Evolutionary conservation across 495 filamentous ascomycete genomes (phyloP).

Genomic region (Penicillium pulvis): DNA sequence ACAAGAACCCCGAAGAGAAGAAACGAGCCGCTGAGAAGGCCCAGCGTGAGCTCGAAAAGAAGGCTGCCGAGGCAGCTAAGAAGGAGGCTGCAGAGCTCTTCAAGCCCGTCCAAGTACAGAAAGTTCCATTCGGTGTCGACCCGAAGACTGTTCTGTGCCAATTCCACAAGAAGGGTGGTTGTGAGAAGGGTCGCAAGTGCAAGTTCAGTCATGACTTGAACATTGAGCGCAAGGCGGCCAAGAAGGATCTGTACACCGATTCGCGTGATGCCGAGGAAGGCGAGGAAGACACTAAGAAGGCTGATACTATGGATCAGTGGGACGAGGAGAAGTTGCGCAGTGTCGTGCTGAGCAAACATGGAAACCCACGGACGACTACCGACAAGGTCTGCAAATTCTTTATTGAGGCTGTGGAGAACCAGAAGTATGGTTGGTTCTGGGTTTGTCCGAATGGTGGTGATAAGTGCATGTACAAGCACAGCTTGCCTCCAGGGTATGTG

Average conservation of each 20-base stretch:
- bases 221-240: slow-evolving; percentile 86
- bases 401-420: slow-evolving; percentile 95
- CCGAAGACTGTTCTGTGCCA: slow-evolving; percentile 97
- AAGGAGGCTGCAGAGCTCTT: slow-evolving; percentile 81
- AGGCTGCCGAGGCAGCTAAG: slow-evolving; percentile 77
- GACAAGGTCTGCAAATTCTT: slow-evolving; percentile 99
- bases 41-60: slow-evolving; percentile 83
- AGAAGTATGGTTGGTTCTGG: slow-evolving; percentile 99
- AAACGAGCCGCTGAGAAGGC: slow-evolving; percentile 85
- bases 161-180: slow-evolving; percentile 94
- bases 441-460: slow-evolving; percentile 94
- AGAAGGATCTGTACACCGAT: slow-evolving; percentile 91
- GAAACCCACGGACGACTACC: slow-evolving; percentile 92
- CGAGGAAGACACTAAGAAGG: slow-evolving; percentile 78
- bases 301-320: slow-evolving; percentile 93
- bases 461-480: slow-evolving; percentile 98
- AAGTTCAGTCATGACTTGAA: slow-evolving; percentile 94
- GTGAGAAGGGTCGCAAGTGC: slow-evolving; percentile 96
- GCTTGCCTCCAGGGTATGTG: slow-evolving; percentile 85
- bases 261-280: slow-evolving; percentile 67
- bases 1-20: slow-evolving; percentile 83
- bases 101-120: slow-evolving; percentile 93
- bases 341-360: slow-evolving; percentile 93
- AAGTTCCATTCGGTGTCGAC: slow-evolving; percentile 96
- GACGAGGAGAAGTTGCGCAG: slow-evolving; percentile 93